These are phyloP conservation scores for Pholiota conissans DNA, from an alignment of 768 basidiomycete genomes.

Conservation along the genomic window DNA sequence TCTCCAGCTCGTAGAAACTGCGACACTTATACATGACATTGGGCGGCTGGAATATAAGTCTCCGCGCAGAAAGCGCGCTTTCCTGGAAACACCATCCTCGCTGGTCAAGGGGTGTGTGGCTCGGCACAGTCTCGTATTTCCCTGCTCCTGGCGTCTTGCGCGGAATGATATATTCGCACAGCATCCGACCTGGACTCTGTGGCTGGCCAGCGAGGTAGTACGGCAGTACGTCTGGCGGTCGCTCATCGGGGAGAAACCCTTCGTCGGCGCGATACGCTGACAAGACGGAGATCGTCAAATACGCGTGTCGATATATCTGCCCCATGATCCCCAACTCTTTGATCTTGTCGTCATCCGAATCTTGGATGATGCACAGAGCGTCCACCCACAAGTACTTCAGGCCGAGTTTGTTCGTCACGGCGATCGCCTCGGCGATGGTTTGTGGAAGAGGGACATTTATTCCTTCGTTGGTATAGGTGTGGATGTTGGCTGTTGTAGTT, in stretches of 20 bases:
- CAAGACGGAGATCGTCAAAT: not conserved
- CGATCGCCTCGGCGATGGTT: conserved; percentile 3
- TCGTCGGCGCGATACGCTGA: conserved; percentile 1
- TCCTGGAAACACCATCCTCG: conserved; percentile 12
- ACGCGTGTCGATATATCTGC: not conserved
- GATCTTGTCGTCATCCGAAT: not conserved
- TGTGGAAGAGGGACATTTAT: not conserved
- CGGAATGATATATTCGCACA: not conserved
- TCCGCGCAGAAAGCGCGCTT: conserved; percentile 1
- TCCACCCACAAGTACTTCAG: conserved; percentile 3
- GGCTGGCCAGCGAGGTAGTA: not conserved
- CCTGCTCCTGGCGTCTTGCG: not conserved
- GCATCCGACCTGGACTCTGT: not conserved
- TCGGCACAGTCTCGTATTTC: not conserved
- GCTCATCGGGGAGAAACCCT: conserved; percentile 2
- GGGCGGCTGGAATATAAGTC: conserved; percentile 10
- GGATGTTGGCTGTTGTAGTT: not conserved
- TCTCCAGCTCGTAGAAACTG: not conserved
- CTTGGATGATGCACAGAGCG: conserved; percentile 5
- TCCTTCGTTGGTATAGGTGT: conserved; percentile 1
- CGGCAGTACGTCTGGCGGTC: not conserved
- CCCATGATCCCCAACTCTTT: conserved; percentile 1
- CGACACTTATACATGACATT: conserved; percentile 5
- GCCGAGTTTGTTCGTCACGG: conserved; percentile 2
- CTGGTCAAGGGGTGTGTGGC: conserved; percentile 1